Evolutionary conservation across 179 eudicot genomes (phyloP).

Genomic region (Actinidia arguta): DNA sequence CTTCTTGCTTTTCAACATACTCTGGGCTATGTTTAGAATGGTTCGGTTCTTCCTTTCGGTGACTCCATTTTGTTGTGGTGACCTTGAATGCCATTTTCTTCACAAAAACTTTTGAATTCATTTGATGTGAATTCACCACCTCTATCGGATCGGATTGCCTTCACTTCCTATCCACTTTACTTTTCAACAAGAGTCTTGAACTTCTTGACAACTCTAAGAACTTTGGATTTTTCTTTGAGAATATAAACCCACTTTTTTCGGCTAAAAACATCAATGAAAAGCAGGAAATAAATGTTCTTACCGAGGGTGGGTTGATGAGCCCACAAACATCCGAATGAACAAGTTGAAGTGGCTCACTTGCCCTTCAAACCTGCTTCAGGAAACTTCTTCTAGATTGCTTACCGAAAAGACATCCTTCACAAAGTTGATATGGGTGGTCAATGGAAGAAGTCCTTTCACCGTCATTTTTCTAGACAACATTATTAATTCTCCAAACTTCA

Average conservation of each 20-base stretch:
- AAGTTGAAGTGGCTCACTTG: not conserved
- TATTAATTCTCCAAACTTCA: constrained; percentile 4
- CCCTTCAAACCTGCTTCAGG: not conserved
- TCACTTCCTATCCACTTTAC: not conserved
- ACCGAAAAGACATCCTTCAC: constrained; percentile 7
- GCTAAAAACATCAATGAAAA: not conserved
- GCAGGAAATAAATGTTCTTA: not conserved
- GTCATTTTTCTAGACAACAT: not conserved
- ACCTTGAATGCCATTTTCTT: not conserved
- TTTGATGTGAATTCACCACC: not conserved
- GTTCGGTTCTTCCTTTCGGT: not conserved
- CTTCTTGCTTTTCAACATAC: not conserved
- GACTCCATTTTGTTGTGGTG: not conserved
- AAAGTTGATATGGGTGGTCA: not conserved
- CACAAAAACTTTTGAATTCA: not conserved
- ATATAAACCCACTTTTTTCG: not conserved
- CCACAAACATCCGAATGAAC: not conserved
- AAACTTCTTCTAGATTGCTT: not conserved
- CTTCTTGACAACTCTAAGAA: not conserved
- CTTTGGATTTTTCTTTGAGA: not conserved
- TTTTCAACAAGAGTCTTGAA: constrained; percentile 1
- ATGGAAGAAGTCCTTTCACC: constrained; percentile 5
- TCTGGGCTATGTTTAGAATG: not conserved
- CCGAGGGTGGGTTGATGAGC: not conserved
- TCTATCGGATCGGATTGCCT: not conserved